These are phyloP conservation scores for Digitaria exilis DNA, from an alignment of 202 grass and related monocot genomes.

Conservation along the genomic window DNA sequence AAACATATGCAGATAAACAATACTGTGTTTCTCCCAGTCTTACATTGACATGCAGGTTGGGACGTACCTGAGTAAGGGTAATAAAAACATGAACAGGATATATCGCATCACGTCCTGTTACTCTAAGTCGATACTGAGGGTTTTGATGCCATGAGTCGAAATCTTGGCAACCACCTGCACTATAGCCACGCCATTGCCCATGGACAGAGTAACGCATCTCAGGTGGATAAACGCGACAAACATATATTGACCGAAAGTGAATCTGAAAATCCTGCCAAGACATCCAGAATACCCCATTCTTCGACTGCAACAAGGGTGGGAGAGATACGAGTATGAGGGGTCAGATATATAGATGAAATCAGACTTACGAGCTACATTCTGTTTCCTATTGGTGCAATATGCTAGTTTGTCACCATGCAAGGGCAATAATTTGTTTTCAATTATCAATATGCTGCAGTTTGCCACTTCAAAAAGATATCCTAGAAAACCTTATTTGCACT, in stretches of 20 bases:
- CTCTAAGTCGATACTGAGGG: constrained; percentile 90
- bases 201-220: constrained; percentile 97
- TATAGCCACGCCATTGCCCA: constrained; percentile 95
- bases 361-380: constrained; percentile 6
- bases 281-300: constrained; percentile 99
- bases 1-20: constrained; percentile 28
- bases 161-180: constrained; percentile 97
- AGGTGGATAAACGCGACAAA: constrained; percentile 92
- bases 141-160: constrained; percentile 98
- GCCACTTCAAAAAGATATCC: not conserved
- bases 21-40: constrained; percentile 15
- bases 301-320: constrained; percentile 62
- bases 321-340: constrained; percentile 15
- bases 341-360: constrained; percentile 30
- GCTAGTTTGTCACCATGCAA: not conserved
- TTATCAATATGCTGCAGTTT: constrained; percentile 8
- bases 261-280: constrained; percentile 99
- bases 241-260: constrained; percentile 98
- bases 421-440: not conserved
- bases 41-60: constrained; percentile 20
- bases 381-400: constrained; percentile 8
- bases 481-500: not conserved
- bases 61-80: constrained; percentile 92
- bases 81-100: constrained; percentile 97
- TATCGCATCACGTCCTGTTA: constrained; percentile 77